Evolutionary conservation across 2,329 filamentous ascomycete species (phyloP).

Genomic region (Cadophora luteo-olivacea): DNA sequence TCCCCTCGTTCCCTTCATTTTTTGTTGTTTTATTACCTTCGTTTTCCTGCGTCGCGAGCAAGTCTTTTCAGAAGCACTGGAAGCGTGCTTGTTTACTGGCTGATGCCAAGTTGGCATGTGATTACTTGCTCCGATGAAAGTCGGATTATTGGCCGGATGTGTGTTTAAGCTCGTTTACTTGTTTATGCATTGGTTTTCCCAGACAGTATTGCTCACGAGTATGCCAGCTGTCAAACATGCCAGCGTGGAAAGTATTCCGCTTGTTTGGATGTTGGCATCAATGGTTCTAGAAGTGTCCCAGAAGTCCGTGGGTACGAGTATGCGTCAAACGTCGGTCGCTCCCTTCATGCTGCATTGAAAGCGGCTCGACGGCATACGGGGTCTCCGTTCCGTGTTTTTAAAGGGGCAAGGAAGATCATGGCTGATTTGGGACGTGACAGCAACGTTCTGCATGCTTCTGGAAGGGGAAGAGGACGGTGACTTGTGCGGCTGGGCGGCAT

Average conservation of each 20-base stretch:
- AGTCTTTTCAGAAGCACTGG: background rate
- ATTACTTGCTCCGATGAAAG: background rate
- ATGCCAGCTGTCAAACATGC: background rate
- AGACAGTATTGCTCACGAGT: background rate
- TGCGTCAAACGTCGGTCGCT: background rate
- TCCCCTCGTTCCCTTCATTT: background rate
- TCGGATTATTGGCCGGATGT: background rate
- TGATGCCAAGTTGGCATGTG: background rate
- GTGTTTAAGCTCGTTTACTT: background rate
- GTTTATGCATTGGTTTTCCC: background rate
- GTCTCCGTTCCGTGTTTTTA: background rate
- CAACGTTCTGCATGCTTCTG: background rate
- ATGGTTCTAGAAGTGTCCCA: background rate
- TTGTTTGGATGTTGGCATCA: background rate
- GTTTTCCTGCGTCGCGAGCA: too few relatives aligned
- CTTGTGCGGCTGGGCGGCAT: background rate
- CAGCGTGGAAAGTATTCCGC: background rate
- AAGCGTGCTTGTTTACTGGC: too few relatives aligned
- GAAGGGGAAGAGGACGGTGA: background rate
- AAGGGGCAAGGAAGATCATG: background rate
- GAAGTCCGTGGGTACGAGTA: background rate
- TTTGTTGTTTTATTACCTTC: background rate
- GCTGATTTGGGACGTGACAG: background rate
- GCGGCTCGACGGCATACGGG: background rate
- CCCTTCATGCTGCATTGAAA: background rate